Conservation (phyloP, 169 alveolate species). For the Plasmodium berghei region DNA sequence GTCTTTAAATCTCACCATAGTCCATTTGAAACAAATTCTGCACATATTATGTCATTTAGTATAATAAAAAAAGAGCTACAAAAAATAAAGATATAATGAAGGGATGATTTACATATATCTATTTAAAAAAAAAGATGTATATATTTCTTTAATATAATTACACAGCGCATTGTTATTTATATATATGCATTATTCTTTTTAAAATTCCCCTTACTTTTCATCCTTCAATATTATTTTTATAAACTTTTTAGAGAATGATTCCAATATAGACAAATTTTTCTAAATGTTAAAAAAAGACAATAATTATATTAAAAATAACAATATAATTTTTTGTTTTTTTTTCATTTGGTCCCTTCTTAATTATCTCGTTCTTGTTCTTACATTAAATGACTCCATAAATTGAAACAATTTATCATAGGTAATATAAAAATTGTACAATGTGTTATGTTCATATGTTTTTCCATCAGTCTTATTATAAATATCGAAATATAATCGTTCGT, state of each 20-base stretch:
- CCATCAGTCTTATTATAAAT: constrained; percentile 10
- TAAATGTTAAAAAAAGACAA: constrained; percentile 7
- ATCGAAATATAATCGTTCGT: constrained; percentile 11
- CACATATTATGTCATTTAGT: constrained; percentile 44
- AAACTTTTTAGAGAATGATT: constrained; percentile 40
- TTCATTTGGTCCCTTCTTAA: background rate
- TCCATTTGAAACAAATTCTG: constrained; percentile 31
- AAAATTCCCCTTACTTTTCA: constrained; percentile 23
- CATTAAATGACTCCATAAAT: constrained; percentile 36
- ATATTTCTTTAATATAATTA: background rate
- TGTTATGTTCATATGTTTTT: constrained; percentile 24
- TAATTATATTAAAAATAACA: background rate
- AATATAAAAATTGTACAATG: constrained; percentile 41
- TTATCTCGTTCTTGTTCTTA: constrained; percentile 3
- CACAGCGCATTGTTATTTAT: background rate
- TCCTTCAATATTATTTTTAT: constrained; percentile 44
- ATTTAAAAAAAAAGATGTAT: background rate
- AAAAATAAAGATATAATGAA: background rate
- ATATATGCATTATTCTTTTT: background rate
- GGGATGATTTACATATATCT: background rate
- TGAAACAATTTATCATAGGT: constrained; percentile 31
- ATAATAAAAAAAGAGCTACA: constrained; percentile 47
- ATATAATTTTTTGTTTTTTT: background rate
- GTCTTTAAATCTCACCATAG: constrained; percentile 21
- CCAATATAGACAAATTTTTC: constrained; percentile 47